These are phyloP conservation scores for Porphyra umbilicalis DNA, from an alignment of 31 red algal genomes.

Conservation along the genomic window DNA sequence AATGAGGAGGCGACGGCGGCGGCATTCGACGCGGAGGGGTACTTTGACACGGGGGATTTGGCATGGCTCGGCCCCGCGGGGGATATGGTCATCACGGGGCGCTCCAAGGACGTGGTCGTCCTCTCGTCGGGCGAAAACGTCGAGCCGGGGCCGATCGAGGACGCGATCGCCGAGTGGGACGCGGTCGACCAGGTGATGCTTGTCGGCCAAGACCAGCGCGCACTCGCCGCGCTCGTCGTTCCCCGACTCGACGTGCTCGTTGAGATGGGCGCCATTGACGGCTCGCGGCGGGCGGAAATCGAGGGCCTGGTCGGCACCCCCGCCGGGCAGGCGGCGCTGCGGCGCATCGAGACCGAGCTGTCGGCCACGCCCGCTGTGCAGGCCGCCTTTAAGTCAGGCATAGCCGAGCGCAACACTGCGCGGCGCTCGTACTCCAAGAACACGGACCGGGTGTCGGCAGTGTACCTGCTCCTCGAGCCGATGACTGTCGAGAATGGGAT, in stretches of 20 bases:
- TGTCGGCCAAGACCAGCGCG: conserved; percentile 84
- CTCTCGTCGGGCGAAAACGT: conserved; percentile 96
- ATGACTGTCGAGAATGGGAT: conserved; percentile 96
- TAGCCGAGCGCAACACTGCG: conserved; percentile 21
- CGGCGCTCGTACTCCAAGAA: conserved; percentile 29
- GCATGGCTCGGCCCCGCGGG: conserved; percentile 49
- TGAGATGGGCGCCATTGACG: conserved; percentile 20
- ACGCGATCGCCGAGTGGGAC: conserved; percentile 49
- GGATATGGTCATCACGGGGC: conserved; percentile 86
- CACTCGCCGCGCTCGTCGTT: conserved; percentile 82
- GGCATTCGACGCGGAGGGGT: conserved; percentile 81
- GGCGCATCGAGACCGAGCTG: conserved; percentile 26
- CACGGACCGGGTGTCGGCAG: conserved; percentile 40
- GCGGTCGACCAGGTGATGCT: conserved; percentile 94
- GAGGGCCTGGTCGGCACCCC: conserved; percentile 8
- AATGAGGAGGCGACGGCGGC: conserved; percentile 62
- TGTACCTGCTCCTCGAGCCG: conserved; percentile 51
- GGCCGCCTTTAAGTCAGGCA: conserved; percentile 13
- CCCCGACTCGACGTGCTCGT: conserved; percentile 51
- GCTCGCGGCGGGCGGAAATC: conserved; percentile 4
- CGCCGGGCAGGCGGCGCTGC: conserved; percentile 13
- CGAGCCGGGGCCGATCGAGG: conserved; percentile 83
- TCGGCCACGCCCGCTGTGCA: conserved; percentile 5
- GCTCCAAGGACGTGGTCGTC: conserved; percentile 91
- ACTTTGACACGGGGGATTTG: conserved; percentile 93